A percentile compares a stretch with the other conserved stretches of the same genome.
These are phyloP conservation scores for Oryza glaberrima DNA, from an alignment of 176 grass and related monocot species.

Conservation along the genomic window DNA sequence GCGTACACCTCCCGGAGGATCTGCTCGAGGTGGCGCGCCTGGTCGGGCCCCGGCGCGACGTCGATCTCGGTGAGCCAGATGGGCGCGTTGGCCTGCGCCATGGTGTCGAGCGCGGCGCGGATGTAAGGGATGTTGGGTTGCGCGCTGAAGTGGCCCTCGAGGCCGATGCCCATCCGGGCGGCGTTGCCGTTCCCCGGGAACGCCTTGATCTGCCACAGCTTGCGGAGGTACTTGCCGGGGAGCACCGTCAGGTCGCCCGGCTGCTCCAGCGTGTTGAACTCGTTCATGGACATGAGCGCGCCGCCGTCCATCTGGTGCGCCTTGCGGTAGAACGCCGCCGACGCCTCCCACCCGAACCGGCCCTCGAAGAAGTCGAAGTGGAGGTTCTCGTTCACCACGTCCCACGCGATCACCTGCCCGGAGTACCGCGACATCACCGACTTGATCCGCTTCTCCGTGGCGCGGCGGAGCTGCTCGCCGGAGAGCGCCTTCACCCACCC, in stretches of 20 bases:
- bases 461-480: constrained; percentile 26
- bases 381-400: constrained; percentile 89
- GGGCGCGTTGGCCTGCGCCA: constrained; percentile 59
- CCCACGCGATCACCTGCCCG: constrained; percentile 85
- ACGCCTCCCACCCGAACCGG: constrained; percentile 56
- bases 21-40: constrained; percentile 69
- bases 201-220: constrained; percentile 59
- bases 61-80: constrained; percentile 97
- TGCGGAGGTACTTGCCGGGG: constrained; percentile 68
- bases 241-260: constrained; percentile 36
- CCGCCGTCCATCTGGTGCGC: constrained; percentile 58
- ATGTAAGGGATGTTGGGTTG: constrained; percentile 74
- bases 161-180: constrained; percentile 66
- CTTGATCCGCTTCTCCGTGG: constrained; percentile 36
- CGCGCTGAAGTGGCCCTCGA: constrained; percentile 73
- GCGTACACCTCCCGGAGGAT: constrained; percentile 85
- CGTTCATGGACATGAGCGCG: constrained; percentile 77
- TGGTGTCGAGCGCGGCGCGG: constrained; percentile 73
- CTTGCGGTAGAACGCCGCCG: constrained; percentile 56
- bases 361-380: constrained; percentile 76
- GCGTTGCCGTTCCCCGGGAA: constrained; percentile 44
- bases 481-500: constrained; percentile 37
- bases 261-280: constrained; percentile 87
- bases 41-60: constrained; percentile 29
- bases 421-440: constrained; percentile 72